Evolutionary conservation across 495 filamentous ascomycete species (phyloP), one percentile per base, ranked within the genome.

Genomic region (Aspergillus sparsus): DNA sequence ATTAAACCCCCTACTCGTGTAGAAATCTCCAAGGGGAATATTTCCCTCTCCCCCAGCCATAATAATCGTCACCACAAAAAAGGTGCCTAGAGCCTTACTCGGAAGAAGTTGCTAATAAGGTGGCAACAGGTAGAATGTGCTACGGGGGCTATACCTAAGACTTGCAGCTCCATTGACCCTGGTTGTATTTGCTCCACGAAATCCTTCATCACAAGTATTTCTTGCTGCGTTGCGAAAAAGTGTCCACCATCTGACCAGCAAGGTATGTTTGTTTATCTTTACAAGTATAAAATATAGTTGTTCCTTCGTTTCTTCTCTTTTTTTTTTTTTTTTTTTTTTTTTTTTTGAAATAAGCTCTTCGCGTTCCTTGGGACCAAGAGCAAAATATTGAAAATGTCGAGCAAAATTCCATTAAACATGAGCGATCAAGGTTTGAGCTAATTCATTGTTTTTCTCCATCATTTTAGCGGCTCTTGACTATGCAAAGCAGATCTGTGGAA

Each of bases 141-240:
- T 10, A 71, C 72, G 53, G 57, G 69, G 18, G 36, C 76, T 11
- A 79, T 82, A 46, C 77, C 84, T 7, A 16, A 47, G 7, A 73
- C 72, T 58, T 92, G 90, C 72, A 72, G 76, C 12, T 54, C 63
- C 13, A 65, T 80, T 49, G 82, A 91, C 58, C 68, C 85, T 61
- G 64, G 71, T 39, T 95, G 91, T 70, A 90, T 93, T 65, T 95
- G 91, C 75, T 64, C 59, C 10, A 75, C 82, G 70, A 63, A 70
- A 6, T 67, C 69, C 8, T 89, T 90, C 77, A 77, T 96, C 58
- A 63, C 47, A 37, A 62, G 71, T 35, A 84, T 94, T 57, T 74
- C 84, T 33, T 89, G 87, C 77, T 96, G 91, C 68, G 77, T 95
- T 7, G 67, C 71, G 27, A 67, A 64, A 3, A 68, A 58, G 9